Evolutionary conservation across 352 stramenopile genomes (phyloP).

Genomic region (Globisporangium viniferum): DNA sequence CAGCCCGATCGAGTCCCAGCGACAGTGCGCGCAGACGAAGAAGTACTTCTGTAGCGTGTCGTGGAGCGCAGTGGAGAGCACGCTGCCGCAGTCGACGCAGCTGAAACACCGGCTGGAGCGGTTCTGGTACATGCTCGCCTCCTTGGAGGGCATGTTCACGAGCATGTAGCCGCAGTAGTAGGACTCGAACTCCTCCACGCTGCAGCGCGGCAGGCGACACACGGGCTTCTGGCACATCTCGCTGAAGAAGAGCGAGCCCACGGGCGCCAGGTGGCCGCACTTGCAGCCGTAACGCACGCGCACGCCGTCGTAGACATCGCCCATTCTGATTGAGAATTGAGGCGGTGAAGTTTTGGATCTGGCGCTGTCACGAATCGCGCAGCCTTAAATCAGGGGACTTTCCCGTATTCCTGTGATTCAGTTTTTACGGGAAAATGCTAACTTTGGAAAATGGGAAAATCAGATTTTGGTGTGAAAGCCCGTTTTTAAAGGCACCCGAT

Average conservation of each 20-base stretch:
- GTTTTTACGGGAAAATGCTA: too few species aligned
- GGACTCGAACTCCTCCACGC: constrained; percentile 84
- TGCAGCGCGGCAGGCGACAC: constrained; percentile 64
- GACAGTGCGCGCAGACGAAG: constrained; percentile 81
- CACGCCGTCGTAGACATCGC: constrained; percentile 26
- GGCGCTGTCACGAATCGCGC: not conserved
- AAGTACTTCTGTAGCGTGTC: constrained; percentile 59
- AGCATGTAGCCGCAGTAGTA: constrained; percentile 86
- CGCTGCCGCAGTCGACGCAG: constrained; percentile 59
- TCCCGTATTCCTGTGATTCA: too few species aligned
- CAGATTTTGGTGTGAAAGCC: too few species aligned
- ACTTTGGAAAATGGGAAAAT: too few species aligned
- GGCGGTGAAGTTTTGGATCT: not conserved
- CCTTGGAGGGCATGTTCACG: constrained; percentile 86
- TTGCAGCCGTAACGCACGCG: constrained; percentile 69
- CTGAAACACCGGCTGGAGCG: constrained; percentile 82
- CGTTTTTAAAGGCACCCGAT: too few species aligned
- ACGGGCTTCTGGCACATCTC: constrained; percentile 74
- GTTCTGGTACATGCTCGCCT: constrained; percentile 86
- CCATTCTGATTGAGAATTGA: constrained; percentile 6
- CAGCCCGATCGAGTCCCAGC: constrained; percentile 78
- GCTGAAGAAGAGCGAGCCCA: constrained; percentile 70
- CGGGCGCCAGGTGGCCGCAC: constrained; percentile 60
- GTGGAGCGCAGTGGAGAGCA: constrained; percentile 72
- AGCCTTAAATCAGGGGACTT: too few species aligned